Percentiles rank a stretch among this genome's conserved stretches.
Conservation (phyloP, 768 basidiomycete species). For the Termitomyces titanicus region DNA sequence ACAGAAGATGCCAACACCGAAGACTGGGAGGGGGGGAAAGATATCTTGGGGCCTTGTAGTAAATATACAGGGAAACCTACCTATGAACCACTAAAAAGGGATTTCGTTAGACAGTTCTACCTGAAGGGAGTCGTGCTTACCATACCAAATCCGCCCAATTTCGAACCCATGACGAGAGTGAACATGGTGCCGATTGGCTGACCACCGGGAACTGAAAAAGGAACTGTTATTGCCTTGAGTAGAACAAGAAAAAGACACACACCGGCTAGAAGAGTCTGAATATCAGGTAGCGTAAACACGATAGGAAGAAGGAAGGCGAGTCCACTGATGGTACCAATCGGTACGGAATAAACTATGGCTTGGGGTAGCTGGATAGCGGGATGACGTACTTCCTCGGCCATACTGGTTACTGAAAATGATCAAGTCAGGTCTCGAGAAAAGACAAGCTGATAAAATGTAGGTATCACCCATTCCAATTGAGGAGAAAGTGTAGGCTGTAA, state of each 20-base stretch:
- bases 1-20: conserved; percentile 56
- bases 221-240: conserved; percentile 1
- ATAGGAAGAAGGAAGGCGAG: conserved; percentile 59
- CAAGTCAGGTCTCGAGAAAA: not conserved
- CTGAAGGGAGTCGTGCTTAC: conserved; percentile 23
- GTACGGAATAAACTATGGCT: conserved; percentile 52
- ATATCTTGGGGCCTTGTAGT: not conserved
- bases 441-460: not conserved
- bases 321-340: conserved; percentile 48
- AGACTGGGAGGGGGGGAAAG: conserved; percentile 34
- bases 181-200: conserved; percentile 66
- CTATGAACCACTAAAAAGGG: conserved; percentile 36
- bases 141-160: conserved; percentile 59
- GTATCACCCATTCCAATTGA: conserved; percentile 60
- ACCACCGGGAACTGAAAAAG: conserved; percentile 44
- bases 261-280: conserved; percentile 49
- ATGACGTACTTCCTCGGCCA: conserved; percentile 66
- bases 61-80: conserved; percentile 20
- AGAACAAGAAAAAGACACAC: not conserved
- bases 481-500: conserved; percentile 47
- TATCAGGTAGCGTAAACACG: conserved; percentile 61
- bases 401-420: conserved; percentile 44
- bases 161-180: conserved; percentile 57
- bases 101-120: too few species aligned
- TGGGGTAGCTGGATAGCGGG: conserved; percentile 51